phyloP scores from a whole-genome alignment of 1,284 basidiomycete species.

The Austroboletus novae-zelandiae region DNA sequence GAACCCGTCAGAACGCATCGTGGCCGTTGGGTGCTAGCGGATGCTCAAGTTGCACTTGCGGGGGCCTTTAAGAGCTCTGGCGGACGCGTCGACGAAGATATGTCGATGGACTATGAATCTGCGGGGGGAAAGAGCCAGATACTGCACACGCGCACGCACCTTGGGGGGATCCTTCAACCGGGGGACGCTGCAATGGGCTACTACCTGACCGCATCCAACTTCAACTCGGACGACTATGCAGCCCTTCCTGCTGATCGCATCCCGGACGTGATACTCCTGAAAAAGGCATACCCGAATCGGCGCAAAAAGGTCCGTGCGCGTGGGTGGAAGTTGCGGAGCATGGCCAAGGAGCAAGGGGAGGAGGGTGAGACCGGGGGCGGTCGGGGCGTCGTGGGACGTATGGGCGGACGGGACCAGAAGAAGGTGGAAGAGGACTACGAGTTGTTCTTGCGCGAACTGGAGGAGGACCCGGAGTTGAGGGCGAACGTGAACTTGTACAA shows the following conservation, averaged over 20 bases:
- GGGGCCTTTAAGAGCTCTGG: conserved; percentile 65
- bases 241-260: conserved; percentile 70
- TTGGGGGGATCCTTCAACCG: conserved; percentile 92
- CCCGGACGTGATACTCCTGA: conserved; percentile 91
- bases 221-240: conserved; percentile 88
- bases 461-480: conserved; percentile 95
- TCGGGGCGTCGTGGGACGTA: conserved; percentile 83
- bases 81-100: conserved; percentile 40
- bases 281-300: conserved; percentile 94
- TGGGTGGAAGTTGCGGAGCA: conserved; percentile 88
- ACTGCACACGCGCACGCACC: conserved; percentile 94
- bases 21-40: conserved; percentile 84
- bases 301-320: conserved; percentile 88
- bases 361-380: conserved; percentile 73
- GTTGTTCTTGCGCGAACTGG: conserved; percentile 90
- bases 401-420: conserved; percentile 88
- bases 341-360: conserved; percentile 91
- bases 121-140: conserved; percentile 68
- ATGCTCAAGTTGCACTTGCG: conserved; percentile 90
- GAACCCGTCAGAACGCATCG: conserved; percentile 74
- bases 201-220: conserved; percentile 87
- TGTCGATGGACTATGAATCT: conserved; percentile 59
- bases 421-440: conserved; percentile 98
- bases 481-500: conserved; percentile 89
- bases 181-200: conserved; percentile 94